Conservation (phyloP, 2,329 filamentous ascomycete genomes). For the Rhynchosporium agropyri region DNA sequence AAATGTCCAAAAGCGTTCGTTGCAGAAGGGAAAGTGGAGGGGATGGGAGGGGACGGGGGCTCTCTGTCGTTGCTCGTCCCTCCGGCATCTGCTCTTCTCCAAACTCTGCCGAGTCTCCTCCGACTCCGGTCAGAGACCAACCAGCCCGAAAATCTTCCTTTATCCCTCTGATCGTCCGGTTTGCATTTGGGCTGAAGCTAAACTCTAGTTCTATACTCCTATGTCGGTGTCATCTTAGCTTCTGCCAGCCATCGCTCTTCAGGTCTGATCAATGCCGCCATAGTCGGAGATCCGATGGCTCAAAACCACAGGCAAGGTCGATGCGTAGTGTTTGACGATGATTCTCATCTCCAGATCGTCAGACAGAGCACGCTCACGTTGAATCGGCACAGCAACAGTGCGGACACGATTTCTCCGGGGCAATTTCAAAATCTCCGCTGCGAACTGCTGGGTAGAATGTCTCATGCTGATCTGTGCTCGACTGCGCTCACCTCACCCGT, state of each 20-base stretch:
- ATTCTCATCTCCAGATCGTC: conserved; percentile 8
- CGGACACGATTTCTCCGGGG: background rate
- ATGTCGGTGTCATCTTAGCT: conserved; percentile 7
- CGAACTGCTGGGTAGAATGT: conserved; percentile 14
- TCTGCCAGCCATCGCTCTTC: background rate
- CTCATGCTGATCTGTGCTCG: conserved; percentile 15
- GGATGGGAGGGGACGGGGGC: background rate
- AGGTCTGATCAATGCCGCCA: conserved; percentile 2
- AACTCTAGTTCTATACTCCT: background rate
- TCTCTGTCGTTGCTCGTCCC: conserved; percentile 8
- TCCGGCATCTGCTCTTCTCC: conserved; percentile 5
- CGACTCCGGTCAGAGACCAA: background rate
- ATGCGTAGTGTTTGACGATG: conserved; percentile 1
- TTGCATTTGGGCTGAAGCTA: background rate
- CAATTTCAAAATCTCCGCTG: conserved; percentile 12
- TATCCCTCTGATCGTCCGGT: background rate
- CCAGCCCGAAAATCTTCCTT: conserved; percentile 10
- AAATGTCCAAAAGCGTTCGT: background rate
- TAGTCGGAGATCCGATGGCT: background rate
- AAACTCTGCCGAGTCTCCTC: background rate
- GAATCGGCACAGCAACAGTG: too few relatives aligned
- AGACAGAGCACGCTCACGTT: conserved; percentile 9
- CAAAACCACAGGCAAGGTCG: background rate
- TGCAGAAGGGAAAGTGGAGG: background rate
- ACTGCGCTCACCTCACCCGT: background rate